These are phyloP conservation scores for Brachypodium distachyon DNA, from an alignment of 202 grass and related monocot genomes.

Conservation along the genomic window DNA sequence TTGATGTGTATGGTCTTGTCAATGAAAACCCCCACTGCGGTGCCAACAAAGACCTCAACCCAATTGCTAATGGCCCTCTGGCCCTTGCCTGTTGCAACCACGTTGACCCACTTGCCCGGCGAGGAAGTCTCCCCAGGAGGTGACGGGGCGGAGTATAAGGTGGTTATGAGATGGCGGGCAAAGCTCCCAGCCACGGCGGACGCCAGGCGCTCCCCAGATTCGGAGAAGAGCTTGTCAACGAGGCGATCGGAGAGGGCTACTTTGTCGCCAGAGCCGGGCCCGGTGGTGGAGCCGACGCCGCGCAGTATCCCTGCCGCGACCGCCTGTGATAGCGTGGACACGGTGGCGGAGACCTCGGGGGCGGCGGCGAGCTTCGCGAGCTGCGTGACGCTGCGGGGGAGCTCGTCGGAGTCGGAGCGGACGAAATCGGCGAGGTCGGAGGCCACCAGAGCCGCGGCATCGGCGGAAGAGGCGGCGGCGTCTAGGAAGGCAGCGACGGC, in stretches of 20 bases:
- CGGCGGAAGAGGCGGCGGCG: constrained; percentile 56
- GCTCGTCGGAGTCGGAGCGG: constrained; percentile 52
- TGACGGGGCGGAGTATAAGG: constrained; percentile 30
- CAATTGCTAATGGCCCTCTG: constrained; percentile 48
- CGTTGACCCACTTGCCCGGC: constrained; percentile 46
- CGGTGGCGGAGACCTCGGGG: constrained; percentile 48
- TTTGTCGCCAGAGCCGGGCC: not conserved
- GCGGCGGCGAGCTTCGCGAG: constrained; percentile 61
- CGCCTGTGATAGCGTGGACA: constrained; percentile 57
- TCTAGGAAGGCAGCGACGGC: constrained; percentile 46
- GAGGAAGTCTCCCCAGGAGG: constrained; percentile 7
- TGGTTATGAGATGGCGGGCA: constrained; percentile 51
- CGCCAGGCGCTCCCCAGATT: constrained; percentile 52
- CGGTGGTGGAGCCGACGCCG: constrained; percentile 9
- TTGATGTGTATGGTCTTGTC: constrained; percentile 97
- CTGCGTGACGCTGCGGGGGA: constrained; percentile 67
- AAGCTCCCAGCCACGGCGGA: constrained; percentile 68
- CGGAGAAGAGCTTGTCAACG: constrained; percentile 78
- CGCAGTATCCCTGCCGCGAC: constrained; percentile 50
- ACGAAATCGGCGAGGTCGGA: constrained; percentile 71
- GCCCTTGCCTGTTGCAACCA: constrained; percentile 40
- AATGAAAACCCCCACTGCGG: constrained; percentile 69
- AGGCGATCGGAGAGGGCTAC: constrained; percentile 47
- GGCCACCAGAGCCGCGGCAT: constrained; percentile 40
- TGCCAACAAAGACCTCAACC: constrained; percentile 56